phyloP scores from a whole-genome alignment of 306 rosid species.

The Calophaca sinica region DNA sequence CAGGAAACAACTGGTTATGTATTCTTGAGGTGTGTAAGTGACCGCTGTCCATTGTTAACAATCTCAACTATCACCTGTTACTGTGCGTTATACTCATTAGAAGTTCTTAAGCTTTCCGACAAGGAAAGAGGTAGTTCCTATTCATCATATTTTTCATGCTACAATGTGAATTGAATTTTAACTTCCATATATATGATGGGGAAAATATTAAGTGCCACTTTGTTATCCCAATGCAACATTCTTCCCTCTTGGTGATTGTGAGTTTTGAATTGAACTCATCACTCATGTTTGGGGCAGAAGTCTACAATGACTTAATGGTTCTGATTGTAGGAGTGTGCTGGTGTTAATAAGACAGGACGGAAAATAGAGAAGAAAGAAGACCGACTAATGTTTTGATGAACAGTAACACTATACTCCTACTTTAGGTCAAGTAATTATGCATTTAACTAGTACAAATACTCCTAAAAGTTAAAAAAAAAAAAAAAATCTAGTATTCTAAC shows the following conservation, averaged over 20 bases:
- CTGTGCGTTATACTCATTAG: slow-evolving; percentile 24
- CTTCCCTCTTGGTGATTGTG: slow-evolving; percentile 10
- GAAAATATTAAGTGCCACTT: slow-evolving; percentile 18
- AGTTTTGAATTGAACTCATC: slow-evolving; percentile 4
- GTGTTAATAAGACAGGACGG: background rate
- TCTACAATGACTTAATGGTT: slow-evolving; percentile 2
- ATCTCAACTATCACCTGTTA: slow-evolving; percentile 40
- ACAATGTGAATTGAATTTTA: slow-evolving; percentile 21
- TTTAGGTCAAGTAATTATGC: background rate
- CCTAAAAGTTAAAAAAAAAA: background rate
- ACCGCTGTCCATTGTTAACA: slow-evolving; percentile 46
- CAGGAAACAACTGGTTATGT: slow-evolving; percentile 95
- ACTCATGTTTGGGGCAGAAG: background rate
- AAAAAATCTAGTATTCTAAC: background rate
- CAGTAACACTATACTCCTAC: background rate
- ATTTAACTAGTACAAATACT: background rate
- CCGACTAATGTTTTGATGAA: background rate
- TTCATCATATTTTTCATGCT: slow-evolving; percentile 25
- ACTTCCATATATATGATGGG: slow-evolving; percentile 36
- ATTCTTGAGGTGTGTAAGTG: slow-evolving; percentile 75
- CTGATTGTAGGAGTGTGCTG: background rate
- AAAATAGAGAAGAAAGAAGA: background rate
- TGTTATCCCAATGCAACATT: slow-evolving; percentile 24
- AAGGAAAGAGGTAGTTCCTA: slow-evolving; percentile 30
- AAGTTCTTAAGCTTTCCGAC: slow-evolving; percentile 27